Evolutionary conservation across 306 rosid species (phyloP), one percentile per base, ranked within the genome.

Genomic region (Hippophae rhamnoides): DNA sequence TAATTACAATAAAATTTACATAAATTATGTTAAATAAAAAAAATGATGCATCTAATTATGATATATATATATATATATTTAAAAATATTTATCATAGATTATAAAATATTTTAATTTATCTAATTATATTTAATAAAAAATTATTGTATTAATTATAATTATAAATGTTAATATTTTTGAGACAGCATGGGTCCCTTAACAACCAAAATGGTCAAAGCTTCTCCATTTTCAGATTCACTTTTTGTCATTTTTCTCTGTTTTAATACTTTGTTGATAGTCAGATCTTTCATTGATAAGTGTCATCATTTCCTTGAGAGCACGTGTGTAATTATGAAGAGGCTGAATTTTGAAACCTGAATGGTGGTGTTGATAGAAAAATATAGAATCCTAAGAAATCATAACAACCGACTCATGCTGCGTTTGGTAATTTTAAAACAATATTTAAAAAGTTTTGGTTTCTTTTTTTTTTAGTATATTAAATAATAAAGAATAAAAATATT

Each of bases 281-380:
- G 56, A 67, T 6, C 57, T 14, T 72, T 72, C 55, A 60, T 60
- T 65, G 66, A 65, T 60, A 60, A 54, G 64, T 10, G 66, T 23
- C 75, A 76, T 76, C 71, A 76, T 76, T 76, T 71, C 27, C 10
- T 66, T 7, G 31, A 68, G 69, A 69, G 78, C 78, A 77, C 78
- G 81, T 77, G 78, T 68, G 70, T 77, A 50, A 77, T 77, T 55
- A 77, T 77, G 25, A 42, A 63, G 50, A 51, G 58, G 54, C 53
- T 5, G 53, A 48, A 61, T 67, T 65, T 61, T 62, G 66, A 60
- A 61, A 25, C 59, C 41, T 38, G 44, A 65, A 56, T 56, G 58
- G 54, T 43, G 61, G 44, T 51, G 41, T 52, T 51, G 68, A 49
- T 18, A 18, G 23, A 18, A 18, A 18, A 18, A 18, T 56, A 61